Percentiles rank a stretch among this genome's conserved stretches.
Evolutionary conservation across 805 yeast genomes (phyloP).

Genomic region (Jamesozyma gamospora): DNA sequence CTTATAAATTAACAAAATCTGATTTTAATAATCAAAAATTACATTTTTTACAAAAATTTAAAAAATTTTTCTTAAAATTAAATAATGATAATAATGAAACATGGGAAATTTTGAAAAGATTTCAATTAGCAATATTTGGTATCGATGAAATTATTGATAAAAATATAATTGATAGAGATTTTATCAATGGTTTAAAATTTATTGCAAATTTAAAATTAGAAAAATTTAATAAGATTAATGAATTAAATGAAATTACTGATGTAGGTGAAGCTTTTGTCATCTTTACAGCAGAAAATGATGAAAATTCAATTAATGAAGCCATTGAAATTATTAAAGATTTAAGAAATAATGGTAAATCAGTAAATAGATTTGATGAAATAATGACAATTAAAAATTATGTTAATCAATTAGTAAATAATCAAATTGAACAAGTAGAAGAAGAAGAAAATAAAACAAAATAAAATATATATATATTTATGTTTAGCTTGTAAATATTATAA

Average conservation of each 20-base stretch:
- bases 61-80: slow-evolving; percentile 32
- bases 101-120: slow-evolving; percentile 62
- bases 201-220: slow-evolving; percentile 60
- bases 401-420: slow-evolving; percentile 17
- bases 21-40: slow-evolving; percentile 35
- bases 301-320: slow-evolving; percentile 33
- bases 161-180: slow-evolving; percentile 47
- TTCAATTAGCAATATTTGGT: slow-evolving; percentile 79
- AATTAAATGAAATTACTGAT: slow-evolving; percentile 12
- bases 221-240: slow-evolving; percentile 33
- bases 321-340: slow-evolving; percentile 35
- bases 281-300: slow-evolving; percentile 37
- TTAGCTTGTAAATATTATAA: no score
- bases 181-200: slow-evolving; percentile 55
- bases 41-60: slow-evolving; percentile 38
- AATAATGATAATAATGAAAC: slow-evolving; percentile 46
- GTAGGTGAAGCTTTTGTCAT: slow-evolving; percentile 38
- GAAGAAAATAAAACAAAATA: background rate
- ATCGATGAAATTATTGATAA: slow-evolving; percentile 57
- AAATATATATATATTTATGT: no score
- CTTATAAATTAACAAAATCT: slow-evolving; percentile 49
- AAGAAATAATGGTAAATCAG: slow-evolving; percentile 32
- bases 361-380: slow-evolving; percentile 29
- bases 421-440: slow-evolving; percentile 9
- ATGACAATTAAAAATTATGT: slow-evolving; percentile 28